Base-by-base conservation (phyloP, 768 basidiomycete genomes). In the Calocybe indica region DNA sequence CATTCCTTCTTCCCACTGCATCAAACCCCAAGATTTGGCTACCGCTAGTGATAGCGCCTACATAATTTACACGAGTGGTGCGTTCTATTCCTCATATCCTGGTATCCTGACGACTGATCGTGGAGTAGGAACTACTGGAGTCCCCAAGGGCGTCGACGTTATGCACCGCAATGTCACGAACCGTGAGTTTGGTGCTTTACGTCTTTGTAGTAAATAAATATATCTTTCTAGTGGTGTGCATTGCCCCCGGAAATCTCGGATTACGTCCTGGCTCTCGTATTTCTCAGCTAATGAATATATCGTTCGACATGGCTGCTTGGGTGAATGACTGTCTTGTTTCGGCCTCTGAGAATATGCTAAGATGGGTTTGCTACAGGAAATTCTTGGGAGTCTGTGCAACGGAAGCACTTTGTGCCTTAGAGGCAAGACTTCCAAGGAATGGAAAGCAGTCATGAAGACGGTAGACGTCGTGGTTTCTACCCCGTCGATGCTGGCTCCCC, bases 241-340 rank as follows among this genome's bases (percentile, higher is more conserved):
- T 67, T 48, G 53, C 66, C 13, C 80, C 80, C 22, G 80, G 79
- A n/a, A 80, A 77, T 52, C 65, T 82, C 7, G 71, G 72, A 31
- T 81, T 83, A 76, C 50, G 59, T n/a, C 77, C 78, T 1, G 79
- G 80, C 9, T 55, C 71, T 30, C 71, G 76, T 8, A 78, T 82
- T 14, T 72, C 79, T 6, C 80, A 82, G 54, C 63, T 82, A 15
- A 70, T 83, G 62, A 82, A 82, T 52, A 74, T 83, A 38, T 75
- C 80, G 4, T 83, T 82, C 56, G 82, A 83, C 53, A 82, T 83
- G 79, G 78, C 76, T 37, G 79, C 78, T 13, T 83, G 82, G 82
- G 78, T 22, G 22, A 63, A 43, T 38, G 33, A 34, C 29, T 30
- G 32, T 13, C 43, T 2, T 8, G 11, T 12, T 12, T 75, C 50